These are phyloP conservation scores for Eremothecium gossypii DNA, from an alignment of 1,139 yeast species.

Conservation along the genomic window DNA sequence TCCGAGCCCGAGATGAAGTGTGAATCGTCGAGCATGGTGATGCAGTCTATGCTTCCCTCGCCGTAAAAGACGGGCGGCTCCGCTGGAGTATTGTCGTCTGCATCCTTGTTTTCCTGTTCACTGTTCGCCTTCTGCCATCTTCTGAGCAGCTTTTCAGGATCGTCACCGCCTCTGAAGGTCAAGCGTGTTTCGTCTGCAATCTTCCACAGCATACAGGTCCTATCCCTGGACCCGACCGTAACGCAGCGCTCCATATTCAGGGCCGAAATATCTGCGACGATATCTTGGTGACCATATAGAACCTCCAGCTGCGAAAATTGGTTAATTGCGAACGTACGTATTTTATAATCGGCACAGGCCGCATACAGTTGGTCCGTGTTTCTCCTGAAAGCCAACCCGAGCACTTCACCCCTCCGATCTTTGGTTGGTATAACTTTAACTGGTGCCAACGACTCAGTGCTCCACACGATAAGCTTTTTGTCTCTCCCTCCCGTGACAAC, in stretches of 20 bases:
- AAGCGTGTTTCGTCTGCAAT: constrained; percentile 89
- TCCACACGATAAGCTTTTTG: constrained; percentile 74
- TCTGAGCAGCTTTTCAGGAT: constrained; percentile 37
- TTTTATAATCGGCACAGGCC: constrained; percentile 85
- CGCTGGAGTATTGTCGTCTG: constrained; percentile 2
- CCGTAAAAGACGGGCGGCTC: constrained; percentile 38
- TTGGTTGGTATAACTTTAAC: constrained; percentile 68
- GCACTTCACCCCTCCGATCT: constrained; percentile 60
- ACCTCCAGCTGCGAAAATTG: constrained; percentile 86
- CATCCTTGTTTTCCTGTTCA: constrained; percentile 6
- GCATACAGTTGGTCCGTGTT: constrained; percentile 81
- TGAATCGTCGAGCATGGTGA: constrained; percentile 83
- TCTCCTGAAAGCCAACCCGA: constrained; percentile 68
- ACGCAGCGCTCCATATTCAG: constrained; percentile 84
- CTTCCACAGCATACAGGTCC: constrained; percentile 94
- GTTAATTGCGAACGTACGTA: constrained; percentile 76
- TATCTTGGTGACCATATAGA: constrained; percentile 91
- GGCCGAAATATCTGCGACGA: constrained; percentile 71
- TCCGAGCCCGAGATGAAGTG: constrained; percentile 93
- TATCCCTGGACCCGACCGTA: constrained; percentile 89
- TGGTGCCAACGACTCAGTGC: constrained; percentile 65
- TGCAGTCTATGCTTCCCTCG: constrained; percentile 89
- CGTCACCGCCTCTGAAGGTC: constrained; percentile 87
- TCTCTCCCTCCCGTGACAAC: constrained; percentile 90
- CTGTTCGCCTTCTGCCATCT: constrained; percentile 30